phyloP scores from a whole-genome alignment of 192 early-diverging fungal species.

The Linnemannia elongata region DNA sequence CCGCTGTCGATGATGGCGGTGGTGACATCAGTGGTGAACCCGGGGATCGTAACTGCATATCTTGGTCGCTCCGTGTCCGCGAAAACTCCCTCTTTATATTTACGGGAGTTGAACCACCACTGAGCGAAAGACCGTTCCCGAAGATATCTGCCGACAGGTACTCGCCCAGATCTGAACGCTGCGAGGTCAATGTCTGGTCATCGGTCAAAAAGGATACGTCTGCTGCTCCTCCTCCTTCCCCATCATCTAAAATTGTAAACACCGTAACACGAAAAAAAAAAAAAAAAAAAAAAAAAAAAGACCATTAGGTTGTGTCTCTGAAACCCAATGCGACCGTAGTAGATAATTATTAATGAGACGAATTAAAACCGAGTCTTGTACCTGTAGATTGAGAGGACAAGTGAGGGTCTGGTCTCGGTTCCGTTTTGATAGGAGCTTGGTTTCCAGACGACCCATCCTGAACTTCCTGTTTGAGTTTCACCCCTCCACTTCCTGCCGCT shows the following conservation, averaged over 20 bases:
- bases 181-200: background rate
- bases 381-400: background rate
- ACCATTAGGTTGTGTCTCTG: background rate
- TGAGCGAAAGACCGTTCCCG: background rate
- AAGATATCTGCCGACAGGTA: background rate
- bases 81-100: background rate
- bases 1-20: background rate
- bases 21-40: background rate
- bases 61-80: background rate
- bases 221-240: background rate
- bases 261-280: background rate
- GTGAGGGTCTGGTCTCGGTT: background rate
- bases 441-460: background rate
- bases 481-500: background rate
- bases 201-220: background rate
- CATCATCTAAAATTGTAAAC: background rate
- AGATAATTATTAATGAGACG: background rate
- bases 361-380: background rate
- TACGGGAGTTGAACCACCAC: background rate
- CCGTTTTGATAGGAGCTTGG: background rate
- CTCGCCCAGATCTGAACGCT: background rate
- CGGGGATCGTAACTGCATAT: background rate
- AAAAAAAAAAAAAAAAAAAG: background rate
- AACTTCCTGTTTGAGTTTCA: background rate
- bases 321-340: too few relatives aligned